phyloP scores from a whole-genome alignment of 192 early-diverging fungal species.

The Thamnidium elegans region DNA sequence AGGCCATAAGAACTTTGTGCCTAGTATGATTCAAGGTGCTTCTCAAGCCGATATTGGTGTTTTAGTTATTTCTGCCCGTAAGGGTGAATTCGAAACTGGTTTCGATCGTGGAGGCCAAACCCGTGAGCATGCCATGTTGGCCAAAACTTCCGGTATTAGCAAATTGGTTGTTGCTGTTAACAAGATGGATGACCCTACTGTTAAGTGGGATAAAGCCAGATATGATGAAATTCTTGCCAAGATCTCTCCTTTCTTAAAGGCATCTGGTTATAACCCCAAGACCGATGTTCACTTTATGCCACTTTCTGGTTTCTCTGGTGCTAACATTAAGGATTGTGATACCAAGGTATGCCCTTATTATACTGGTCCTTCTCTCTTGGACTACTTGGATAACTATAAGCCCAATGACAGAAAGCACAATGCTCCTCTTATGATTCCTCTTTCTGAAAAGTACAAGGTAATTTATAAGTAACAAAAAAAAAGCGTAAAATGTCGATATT shows the following conservation, averaged over 20 bases:
- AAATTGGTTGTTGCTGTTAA: conserved; percentile 92
- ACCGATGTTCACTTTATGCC: conserved; percentile 86
- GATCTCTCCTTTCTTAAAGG: conserved; percentile 87
- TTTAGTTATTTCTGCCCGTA: conserved; percentile 93
- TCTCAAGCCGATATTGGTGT: conserved; percentile 96
- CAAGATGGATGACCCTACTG: conserved; percentile 99
- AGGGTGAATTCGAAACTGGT: conserved; percentile 99
- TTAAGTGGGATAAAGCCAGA: conserved; percentile 85
- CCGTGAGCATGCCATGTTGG: conserved; percentile 95
- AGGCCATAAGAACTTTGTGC: conserved; percentile 98
- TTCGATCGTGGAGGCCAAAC: conserved; percentile 99
- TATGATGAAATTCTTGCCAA: conserved; percentile 91
- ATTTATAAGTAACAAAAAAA: neutral
- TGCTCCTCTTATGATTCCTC: conserved; percentile 90
- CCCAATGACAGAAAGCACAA: conserved; percentile 82
- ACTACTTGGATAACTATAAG: conserved; percentile 79
- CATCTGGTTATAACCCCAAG: conserved; percentile 86
- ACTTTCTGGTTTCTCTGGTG: conserved; percentile 95
- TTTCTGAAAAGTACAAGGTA: conserved; percentile 91
- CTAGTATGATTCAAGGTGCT: conserved; percentile 95
- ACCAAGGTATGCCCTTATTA: conserved; percentile 67
- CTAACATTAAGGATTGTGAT: conserved; percentile 86
- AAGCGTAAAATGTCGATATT: neutral
- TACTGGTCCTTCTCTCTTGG: conserved; percentile 85
- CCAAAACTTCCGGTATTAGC: conserved; percentile 96